Conservation (phyloP, 2,329 filamentous ascomycete species). For the Fusarium xylarioides region DNA sequence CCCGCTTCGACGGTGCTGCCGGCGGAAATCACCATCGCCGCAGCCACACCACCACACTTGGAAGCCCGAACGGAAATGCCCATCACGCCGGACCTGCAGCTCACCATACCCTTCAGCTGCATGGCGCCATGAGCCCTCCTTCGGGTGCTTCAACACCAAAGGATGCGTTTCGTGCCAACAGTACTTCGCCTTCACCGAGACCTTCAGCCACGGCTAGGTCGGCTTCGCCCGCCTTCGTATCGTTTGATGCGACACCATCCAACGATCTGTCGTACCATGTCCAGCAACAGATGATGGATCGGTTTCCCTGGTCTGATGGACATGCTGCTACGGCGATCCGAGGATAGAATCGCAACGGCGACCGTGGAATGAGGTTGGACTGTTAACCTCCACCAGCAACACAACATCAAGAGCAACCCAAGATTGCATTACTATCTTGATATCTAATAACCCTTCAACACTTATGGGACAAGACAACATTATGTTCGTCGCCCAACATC, state of each 20-base stretch:
- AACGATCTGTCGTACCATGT: constrained; percentile 51
- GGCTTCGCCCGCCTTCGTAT: constrained; percentile 57
- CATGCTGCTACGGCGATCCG: constrained; percentile 61
- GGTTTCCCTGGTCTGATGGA: constrained; percentile 60
- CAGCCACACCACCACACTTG: constrained; percentile 15
- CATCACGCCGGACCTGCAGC: constrained; percentile 51
- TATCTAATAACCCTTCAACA: constrained; percentile 17
- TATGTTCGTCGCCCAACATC: background rate
- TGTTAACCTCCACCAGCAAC: constrained; percentile 15
- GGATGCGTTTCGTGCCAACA: constrained; percentile 42
- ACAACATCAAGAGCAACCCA: constrained; percentile 11
- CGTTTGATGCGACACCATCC: constrained; percentile 58
- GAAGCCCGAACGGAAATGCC: constrained; percentile 20
- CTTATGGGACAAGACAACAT: background rate
- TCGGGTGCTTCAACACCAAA: constrained; percentile 35
- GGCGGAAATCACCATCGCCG: constrained; percentile 11
- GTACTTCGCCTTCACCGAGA: constrained; percentile 45
- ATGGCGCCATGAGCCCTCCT: constrained; percentile 30
- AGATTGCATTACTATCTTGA: constrained; percentile 28
- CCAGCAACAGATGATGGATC: constrained; percentile 54
- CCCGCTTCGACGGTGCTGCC: constrained; percentile 48
- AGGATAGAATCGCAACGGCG: constrained; percentile 44
- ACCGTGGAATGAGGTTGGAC: constrained; percentile 23
- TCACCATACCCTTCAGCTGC: constrained; percentile 53
- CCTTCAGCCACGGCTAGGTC: constrained; percentile 52